Evolutionary conservation across 139 green algal genomes (phyloP).

Genomic region (Edaphochlamys debaryana): DNA sequence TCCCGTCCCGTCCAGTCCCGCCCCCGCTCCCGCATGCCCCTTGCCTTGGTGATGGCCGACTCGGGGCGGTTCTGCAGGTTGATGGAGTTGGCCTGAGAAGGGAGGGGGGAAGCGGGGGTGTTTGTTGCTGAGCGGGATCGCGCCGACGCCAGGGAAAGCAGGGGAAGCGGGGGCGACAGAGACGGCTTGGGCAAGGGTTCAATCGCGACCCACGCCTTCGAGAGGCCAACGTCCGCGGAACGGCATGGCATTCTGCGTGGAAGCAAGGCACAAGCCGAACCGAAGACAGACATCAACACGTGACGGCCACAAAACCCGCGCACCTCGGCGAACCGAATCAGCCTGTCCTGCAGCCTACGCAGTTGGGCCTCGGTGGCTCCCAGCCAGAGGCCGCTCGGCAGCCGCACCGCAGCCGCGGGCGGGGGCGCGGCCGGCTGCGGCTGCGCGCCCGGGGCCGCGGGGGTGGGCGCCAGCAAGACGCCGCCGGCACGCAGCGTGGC

Average conservation of each 20-base stretch:
- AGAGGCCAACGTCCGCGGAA: too few relatives aligned
- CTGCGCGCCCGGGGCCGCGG: background rate
- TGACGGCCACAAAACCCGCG: too few relatives aligned
- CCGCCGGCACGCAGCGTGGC: slow-evolving; percentile 2
- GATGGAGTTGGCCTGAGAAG: slow-evolving; percentile 40
- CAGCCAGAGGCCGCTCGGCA: slow-evolving; percentile 23
- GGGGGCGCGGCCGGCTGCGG: background rate
- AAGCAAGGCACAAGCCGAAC: too few relatives aligned
- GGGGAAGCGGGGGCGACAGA: too few relatives aligned
- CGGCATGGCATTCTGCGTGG: too few relatives aligned
- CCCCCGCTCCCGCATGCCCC: too few relatives aligned
- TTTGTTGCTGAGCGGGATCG: too few relatives aligned
- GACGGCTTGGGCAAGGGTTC: too few relatives aligned
- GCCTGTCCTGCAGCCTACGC: slow-evolving; percentile 27
- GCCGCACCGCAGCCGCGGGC: background rate
- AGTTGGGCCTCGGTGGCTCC: slow-evolving; percentile 9
- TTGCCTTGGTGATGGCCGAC: slow-evolving; percentile 43
- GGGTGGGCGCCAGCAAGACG: background rate
- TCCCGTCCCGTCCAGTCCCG: too few relatives aligned
- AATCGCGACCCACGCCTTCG: too few relatives aligned
- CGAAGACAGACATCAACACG: too few relatives aligned
- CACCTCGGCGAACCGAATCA: slow-evolving; percentile 39
- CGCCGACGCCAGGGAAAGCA: too few relatives aligned
- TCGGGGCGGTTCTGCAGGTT: slow-evolving; percentile 12
- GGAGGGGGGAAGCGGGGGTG: background rate